phyloP scores from a whole-genome alignment of 768 basidiomycete genomes.

The Amanita rimosa region DNA sequence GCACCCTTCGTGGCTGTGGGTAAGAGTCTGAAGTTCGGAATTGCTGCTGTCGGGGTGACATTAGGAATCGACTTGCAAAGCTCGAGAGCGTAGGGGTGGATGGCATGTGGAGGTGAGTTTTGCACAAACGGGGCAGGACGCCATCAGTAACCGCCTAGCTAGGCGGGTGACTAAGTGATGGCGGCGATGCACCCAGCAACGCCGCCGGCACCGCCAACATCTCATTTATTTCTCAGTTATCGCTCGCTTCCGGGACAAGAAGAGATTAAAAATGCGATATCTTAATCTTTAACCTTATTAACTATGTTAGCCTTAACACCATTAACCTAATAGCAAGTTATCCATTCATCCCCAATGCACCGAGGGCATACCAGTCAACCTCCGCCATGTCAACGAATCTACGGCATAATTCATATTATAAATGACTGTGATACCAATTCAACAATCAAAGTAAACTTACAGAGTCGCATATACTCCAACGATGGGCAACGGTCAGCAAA shows the following conservation, averaged over 20 bases:
- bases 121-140: neutral
- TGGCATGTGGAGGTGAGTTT: neutral
- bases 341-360: neutral
- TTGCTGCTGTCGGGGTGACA: neutral
- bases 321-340: neutral
- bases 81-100: neutral
- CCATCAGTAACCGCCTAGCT: neutral
- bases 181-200: neutral
- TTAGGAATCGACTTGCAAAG: neutral
- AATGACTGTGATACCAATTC: too few species aligned
- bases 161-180: neutral
- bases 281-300: too few species aligned
- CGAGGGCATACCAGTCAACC: neutral
- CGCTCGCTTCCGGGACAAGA: too few species aligned
- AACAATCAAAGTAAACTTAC: neutral
- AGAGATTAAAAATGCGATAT: too few species aligned
- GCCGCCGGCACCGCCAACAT: too few species aligned
- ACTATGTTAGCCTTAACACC: neutral
- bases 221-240: too few species aligned
- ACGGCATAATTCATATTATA: too few species aligned
- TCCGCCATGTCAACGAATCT: conserved; percentile 1
- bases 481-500: neutral
- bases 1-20: neutral
- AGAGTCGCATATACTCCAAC: neutral
- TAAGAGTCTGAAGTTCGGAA: neutral